Percentiles rank a stretch among this genome's conserved stretches.
Evolutionary conservation across 208 protist genomes (phyloP).

Genomic region (Naegleria lovaniensis): DNA sequence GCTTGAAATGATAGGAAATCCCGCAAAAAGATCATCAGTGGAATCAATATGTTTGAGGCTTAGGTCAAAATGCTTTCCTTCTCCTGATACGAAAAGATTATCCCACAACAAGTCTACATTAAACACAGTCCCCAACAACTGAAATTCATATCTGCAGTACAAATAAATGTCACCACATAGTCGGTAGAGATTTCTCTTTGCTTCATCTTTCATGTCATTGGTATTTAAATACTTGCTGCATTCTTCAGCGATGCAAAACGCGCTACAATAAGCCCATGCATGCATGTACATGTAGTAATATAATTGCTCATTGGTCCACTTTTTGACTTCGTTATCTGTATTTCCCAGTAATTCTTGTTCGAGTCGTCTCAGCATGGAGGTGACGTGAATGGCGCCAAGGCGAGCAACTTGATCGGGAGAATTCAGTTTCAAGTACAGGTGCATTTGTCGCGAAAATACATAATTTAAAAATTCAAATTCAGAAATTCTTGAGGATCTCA

Average conservation of each 20-base stretch:
- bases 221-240: background rate
- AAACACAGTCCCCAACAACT: background rate
- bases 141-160: background rate
- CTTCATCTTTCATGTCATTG: background rate
- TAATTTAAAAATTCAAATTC: conserved; percentile 27
- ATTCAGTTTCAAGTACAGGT: background rate
- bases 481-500: background rate
- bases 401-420: background rate
- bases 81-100: background rate
- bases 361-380: background rate
- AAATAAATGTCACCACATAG: background rate
- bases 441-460: conserved; percentile 11
- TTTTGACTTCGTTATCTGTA: background rate
- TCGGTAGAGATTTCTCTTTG: background rate
- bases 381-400: background rate
- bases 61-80: background rate
- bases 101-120: background rate
- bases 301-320: background rate
- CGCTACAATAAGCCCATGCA: background rate
- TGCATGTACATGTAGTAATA: background rate
- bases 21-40: background rate
- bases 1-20: background rate
- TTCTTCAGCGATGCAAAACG: background rate
- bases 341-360: background rate
- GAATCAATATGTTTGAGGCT: background rate